A percentile compares a stretch with the other conserved stretches of the same genome.
These are phyloP conservation scores for Casaregolazyma lundiana DNA, from an alignment of 1,139 yeast species.

Conservation along the genomic window DNA sequence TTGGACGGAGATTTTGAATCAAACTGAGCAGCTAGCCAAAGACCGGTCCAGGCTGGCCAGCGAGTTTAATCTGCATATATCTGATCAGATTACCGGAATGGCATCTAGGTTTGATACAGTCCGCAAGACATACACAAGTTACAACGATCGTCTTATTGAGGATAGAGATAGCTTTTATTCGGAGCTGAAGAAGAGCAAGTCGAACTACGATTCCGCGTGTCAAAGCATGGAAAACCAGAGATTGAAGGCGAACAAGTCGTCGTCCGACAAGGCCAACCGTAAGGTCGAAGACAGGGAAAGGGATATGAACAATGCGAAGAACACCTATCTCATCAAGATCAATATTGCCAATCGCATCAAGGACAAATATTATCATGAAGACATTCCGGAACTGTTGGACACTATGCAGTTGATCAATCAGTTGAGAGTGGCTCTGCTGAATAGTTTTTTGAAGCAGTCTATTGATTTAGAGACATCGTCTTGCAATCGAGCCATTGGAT, in stretches of 20 bases:
- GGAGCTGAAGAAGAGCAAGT: constrained; percentile 68
- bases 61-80: constrained; percentile 58
- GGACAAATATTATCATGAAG: constrained; percentile 90
- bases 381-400: constrained; percentile 86
- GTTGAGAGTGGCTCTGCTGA: constrained; percentile 65
- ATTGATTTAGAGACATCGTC: constrained; percentile 58
- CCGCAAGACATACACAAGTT: constrained; percentile 50
- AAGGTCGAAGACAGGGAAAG: constrained; percentile 59
- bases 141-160: constrained; percentile 53
- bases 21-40: constrained; percentile 74
- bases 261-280: constrained; percentile 54
- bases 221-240: constrained; percentile 76
- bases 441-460: constrained; percentile 65
- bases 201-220: constrained; percentile 73
- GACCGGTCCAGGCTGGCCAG: constrained; percentile 59
- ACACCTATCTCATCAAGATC: constrained; percentile 73
- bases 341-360: constrained; percentile 84
- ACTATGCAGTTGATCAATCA: constrained; percentile 82
- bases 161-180: constrained; percentile 59
- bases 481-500: constrained; percentile 48
- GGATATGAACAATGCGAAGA: constrained; percentile 85
- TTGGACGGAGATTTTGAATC: constrained; percentile 85
- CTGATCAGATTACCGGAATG: constrained; percentile 57
- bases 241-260: constrained; percentile 54
- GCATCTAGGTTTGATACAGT: constrained; percentile 52